Evolutionary conservation across 1,139 yeast genomes (phyloP), one percentile per base, ranked within the genome.

Genomic region (Zygoascus sp.): DNA sequence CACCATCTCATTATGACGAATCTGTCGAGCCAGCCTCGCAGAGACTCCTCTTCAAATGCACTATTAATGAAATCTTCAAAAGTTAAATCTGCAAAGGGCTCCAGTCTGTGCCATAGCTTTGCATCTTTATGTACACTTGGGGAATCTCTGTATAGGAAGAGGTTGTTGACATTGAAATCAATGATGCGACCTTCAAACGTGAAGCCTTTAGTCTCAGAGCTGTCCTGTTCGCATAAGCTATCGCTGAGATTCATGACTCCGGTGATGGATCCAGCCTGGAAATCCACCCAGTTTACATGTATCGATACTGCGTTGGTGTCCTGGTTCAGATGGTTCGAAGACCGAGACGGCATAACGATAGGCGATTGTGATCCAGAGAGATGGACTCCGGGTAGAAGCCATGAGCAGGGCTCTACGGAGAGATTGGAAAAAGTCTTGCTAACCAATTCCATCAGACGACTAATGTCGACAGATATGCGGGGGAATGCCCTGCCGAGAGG

Each of bases 141-240:
- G 11, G 41, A 23, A 11, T 27, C n/a, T 23, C 25, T 19, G 3
- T 38, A 13, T n/a, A 38, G 27, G 30, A 38, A 38, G 10, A 38
- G 30, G 19, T 38, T 38, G 32, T 23, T 38, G 16, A 17, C 32
- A 17, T 38, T 25, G 41, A 38, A 38, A 16, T 38, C 41, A 15
- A 38, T 38, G 13, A 38, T 30, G n/a, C 34, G 34, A 7, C 34
- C 34, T 7, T 30, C 34, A 4, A 30, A n/a, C 8, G 34, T 9
- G 15, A 13, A 30, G 16, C 34, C 11, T 15, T 30, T 30, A 16
- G 16, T n/a, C n/a, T 16, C 34, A 30, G 16, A 11, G 7, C 34
- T 30, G 17, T 30, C 34, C 7, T 30, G 34, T 16, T 30, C 34
- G 8, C 11, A 16, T 2, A 30, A 9, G 7, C 34, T 30, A 8